A percentile compares a stretch with the other conserved stretches of the same genome.
These are phyloP conservation scores for Cenchrus fungigraminus DNA, from an alignment of 176 grass and related monocot species.

Conservation along the genomic window DNA sequence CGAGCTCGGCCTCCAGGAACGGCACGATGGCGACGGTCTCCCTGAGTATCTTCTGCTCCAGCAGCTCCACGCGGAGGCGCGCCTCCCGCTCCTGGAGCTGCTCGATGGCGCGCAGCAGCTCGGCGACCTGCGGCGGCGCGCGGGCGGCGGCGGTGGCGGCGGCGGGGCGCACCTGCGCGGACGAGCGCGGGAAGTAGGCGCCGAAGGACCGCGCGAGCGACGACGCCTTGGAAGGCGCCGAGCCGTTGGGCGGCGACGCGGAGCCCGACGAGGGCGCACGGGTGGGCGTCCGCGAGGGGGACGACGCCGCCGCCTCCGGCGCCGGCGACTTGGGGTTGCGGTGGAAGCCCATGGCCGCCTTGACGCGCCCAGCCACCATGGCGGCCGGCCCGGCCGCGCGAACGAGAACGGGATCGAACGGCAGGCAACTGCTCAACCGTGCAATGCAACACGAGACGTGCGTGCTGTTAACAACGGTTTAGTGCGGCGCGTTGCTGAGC, in stretches of 20 bases:
- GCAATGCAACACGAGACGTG: neutral
- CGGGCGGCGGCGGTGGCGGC: slow-evolving; percentile 46
- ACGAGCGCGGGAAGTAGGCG: slow-evolving; percentile 79
- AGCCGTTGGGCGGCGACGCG: slow-evolving; percentile 15
- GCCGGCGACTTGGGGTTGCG: slow-evolving; percentile 56
- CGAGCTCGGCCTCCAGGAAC: slow-evolving; percentile 83
- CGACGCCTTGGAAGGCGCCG: slow-evolving; percentile 50
- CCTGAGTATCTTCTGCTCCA: slow-evolving; percentile 93
- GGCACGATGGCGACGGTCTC: slow-evolving; percentile 93
- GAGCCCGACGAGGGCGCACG: slow-evolving; percentile 32
- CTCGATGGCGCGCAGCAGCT: slow-evolving; percentile 80
- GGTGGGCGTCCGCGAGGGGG: slow-evolving; percentile 38
- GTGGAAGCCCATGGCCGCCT: slow-evolving; percentile 93
- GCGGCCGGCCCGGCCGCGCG: neutral
- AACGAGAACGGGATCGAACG: neutral
- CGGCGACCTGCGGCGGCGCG: slow-evolving; percentile 71
- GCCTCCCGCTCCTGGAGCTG: slow-evolving; percentile 95
- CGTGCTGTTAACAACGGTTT: neutral
- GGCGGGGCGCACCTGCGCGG: slow-evolving; percentile 72
- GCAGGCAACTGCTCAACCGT: neutral
- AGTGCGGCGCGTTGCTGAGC: neutral
- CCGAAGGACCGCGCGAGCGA: slow-evolving; percentile 77
- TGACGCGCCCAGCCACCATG: slow-evolving; percentile 95
- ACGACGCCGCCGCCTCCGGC: neutral
- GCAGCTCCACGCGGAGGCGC: slow-evolving; percentile 77